Base-by-base conservation (phyloP, 257 asterid genomes). In the Solanum chilense region DNA sequence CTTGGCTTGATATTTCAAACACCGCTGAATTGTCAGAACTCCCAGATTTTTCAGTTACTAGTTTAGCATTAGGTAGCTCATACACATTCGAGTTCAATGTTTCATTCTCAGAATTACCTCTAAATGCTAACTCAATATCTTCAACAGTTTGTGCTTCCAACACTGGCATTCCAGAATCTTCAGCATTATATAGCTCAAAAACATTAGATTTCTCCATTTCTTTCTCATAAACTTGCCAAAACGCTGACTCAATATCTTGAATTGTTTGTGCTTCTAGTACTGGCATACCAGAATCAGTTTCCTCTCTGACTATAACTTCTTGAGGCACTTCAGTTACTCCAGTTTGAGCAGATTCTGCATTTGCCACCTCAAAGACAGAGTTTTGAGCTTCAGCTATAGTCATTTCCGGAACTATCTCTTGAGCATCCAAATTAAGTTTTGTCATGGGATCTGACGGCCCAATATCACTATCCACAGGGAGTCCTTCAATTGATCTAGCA, bases 371-470 rank as follows among this genome's bases (percentile, higher is more conserved):
- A 21, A 86, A 44, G 82, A 90, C 84, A 74, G 89, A 73, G 70
- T 91, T 93, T 16, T 82, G 58, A 80, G 86, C 90, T 86, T 91
- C 93, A 37, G 85, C 84, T 85, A 84, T 82, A 25, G 93, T 87
- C 87, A 90, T 82, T 69, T 71, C 86, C 47, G 39, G 70, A 87
- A 49, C 66, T 60, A 39, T 44, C 62, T 90, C 91, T 89, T 88
- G 91, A 71, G 76, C 70, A 82, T 84, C 84, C 58, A 88, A 68
- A 73, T 42, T 42, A 35, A 52, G 90, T 64, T 84, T 75, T 44
- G 45, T 74, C 58, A 69, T 78, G 71, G 90, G 23, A 70, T 80
- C 25, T 37, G 80, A 82, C 52, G 82, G 78, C 27, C 58, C 82
- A 58, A 86, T 70, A 47, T 87, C 88, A 78, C 82, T 58, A 85